These are phyloP conservation scores for Crucihimalaya himalaica DNA, from an alignment of 345 rosid species.

Conservation along the genomic window DNA sequence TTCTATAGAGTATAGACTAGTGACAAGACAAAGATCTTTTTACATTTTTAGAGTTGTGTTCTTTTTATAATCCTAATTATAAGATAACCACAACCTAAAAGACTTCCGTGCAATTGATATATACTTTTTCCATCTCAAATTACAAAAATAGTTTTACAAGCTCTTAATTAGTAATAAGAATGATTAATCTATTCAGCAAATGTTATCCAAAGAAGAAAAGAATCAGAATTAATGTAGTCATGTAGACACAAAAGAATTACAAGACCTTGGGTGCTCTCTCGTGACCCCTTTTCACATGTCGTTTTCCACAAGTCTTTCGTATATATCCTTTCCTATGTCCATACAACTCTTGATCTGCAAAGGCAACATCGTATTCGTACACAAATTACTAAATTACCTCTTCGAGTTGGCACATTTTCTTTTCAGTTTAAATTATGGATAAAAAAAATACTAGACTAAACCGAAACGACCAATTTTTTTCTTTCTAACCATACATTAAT, in stretches of 20 bases:
- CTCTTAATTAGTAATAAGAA: slow-evolving; percentile 22
- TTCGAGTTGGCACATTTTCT: not conserved
- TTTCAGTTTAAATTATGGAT: not conserved
- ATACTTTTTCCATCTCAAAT: not conserved
- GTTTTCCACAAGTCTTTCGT: slow-evolving; percentile 15
- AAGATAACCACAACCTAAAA: slow-evolving; percentile 28
- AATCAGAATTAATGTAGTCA: slow-evolving; percentile 14
- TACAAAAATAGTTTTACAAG: slow-evolving; percentile 17
- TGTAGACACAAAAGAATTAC: not conserved
- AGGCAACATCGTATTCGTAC: not conserved
- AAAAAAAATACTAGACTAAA: not conserved
- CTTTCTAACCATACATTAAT: too few relatives aligned
- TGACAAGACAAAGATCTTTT: slow-evolving; percentile 45
- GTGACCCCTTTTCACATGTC: slow-evolving; percentile 11
- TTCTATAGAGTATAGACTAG: slow-evolving; percentile 24
- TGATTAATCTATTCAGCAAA: slow-evolving; percentile 18
- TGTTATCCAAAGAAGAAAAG: not conserved
- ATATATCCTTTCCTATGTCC: slow-evolving; percentile 10
- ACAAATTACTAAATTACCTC: not conserved
- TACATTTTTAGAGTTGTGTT: slow-evolving; percentile 27
- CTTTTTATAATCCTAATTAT: slow-evolving; percentile 29
- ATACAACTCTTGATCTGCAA: slow-evolving; percentile 11
- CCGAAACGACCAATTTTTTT: not conserved
- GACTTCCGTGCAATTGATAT: not conserved
- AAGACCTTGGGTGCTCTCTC: slow-evolving; percentile 27